These are phyloP conservation scores for Helminthosporium solani DNA, from an alignment of 2,329 filamentous ascomycete species.

Conservation along the genomic window DNA sequence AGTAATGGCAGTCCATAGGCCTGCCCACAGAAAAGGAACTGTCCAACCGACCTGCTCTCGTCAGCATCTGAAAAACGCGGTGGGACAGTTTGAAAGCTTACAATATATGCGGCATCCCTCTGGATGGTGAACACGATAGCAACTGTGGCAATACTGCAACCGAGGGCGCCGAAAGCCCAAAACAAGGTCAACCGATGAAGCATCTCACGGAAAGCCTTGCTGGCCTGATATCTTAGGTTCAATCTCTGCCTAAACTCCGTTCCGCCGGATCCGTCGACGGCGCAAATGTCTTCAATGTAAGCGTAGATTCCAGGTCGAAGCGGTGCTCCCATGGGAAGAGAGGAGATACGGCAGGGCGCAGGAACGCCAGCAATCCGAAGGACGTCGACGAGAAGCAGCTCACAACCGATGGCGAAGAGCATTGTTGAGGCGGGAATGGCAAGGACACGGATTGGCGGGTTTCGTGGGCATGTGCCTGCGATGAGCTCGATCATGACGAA, in stretches of 20 bases:
- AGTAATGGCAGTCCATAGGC: conserved; percentile 49
- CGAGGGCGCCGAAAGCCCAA: conserved; percentile 52
- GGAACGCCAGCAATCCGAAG: conserved; percentile 48
- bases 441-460: conserved; percentile 55
- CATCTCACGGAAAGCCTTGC: conserved; percentile 56
- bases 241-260: conserved; percentile 55
- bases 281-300: conserved; percentile 56
- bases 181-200: conserved; percentile 54
- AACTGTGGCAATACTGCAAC: conserved; percentile 44
- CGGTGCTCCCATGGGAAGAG: conserved; percentile 52
- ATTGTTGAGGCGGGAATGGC: conserved; percentile 55
- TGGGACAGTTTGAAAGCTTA: conserved; percentile 40
- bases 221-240: conserved; percentile 55
- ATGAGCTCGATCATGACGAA: conserved; percentile 60
- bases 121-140: conserved; percentile 51
- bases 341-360: conserved; percentile 55
- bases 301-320: conserved; percentile 57
- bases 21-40: conserved; percentile 53
- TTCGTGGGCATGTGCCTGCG: conserved; percentile 49
- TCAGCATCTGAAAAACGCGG: conserved; percentile 11
- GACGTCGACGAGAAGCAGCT: conserved; percentile 53
- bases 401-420: conserved; percentile 54
- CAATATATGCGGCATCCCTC: conserved; percentile 50
- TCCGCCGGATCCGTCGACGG: conserved; percentile 55
- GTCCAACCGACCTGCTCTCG: conserved; percentile 47